Conservation (phyloP, 495 filamentous ascomycete species). For the Hypoxylon fuscum region DNA sequence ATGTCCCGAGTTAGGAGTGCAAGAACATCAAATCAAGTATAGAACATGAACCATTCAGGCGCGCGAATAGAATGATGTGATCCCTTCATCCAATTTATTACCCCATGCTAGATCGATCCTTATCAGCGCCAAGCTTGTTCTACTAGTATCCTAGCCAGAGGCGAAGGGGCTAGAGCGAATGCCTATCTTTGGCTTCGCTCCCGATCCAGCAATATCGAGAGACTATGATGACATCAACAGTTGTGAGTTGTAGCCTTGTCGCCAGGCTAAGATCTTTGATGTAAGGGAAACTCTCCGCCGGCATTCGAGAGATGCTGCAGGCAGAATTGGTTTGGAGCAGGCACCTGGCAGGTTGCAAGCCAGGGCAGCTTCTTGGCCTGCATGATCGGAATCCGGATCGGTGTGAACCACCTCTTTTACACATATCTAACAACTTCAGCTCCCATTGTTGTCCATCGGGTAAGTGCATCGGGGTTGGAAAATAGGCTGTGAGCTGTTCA, state of each 20-base stretch:
- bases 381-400: conserved; percentile 38
- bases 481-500: background rate
- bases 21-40: conserved; percentile 2
- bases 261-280: conserved; percentile 23
- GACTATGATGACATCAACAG: conserved; percentile 27
- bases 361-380: conserved; percentile 27
- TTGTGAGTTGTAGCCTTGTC: conserved; percentile 16
- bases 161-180: conserved; percentile 30
- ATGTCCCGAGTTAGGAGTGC: conserved; percentile 6
- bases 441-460: conserved; percentile 25
- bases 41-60: conserved; percentile 12
- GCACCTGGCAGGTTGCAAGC: conserved; percentile 21
- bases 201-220: conserved; percentile 14
- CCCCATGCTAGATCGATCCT: conserved; percentile 7
- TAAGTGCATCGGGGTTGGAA: conserved; percentile 19
- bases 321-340: conserved; percentile 27
- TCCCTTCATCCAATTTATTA: conserved; percentile 13
- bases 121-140: conserved; percentile 32
- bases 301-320: conserved; percentile 28
- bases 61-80: conserved; percentile 18
- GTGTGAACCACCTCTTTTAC: conserved; percentile 7
- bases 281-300: conserved; percentile 12
- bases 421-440: conserved; percentile 10
- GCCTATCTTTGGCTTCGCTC: conserved; percentile 22
- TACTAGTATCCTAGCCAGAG: conserved; percentile 5